These are phyloP conservation scores for Xylariaceae sp. DNA, from an alignment of 2,329 filamentous ascomycete species.

Conservation along the genomic window DNA sequence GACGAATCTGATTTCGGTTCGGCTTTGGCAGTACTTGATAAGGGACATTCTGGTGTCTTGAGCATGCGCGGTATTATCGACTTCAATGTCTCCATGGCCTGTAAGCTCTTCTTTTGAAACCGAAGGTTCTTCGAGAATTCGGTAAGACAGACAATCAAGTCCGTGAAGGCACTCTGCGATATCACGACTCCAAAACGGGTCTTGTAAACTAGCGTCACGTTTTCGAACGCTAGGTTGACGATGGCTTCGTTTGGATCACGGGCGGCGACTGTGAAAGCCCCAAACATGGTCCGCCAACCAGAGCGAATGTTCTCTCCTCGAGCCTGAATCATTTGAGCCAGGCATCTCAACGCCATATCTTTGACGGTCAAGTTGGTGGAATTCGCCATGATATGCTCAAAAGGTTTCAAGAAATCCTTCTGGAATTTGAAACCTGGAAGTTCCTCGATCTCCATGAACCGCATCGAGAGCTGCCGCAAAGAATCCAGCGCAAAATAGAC, in stretches of 20 bases:
- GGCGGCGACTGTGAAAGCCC: slow-evolving; percentile 93
- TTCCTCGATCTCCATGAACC: slow-evolving; percentile 98
- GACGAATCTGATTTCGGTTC: slow-evolving; percentile 41
- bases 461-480: slow-evolving; percentile 91
- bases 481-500: slow-evolving; percentile 98
- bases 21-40: slow-evolving; percentile 54
- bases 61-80: slow-evolving; percentile 93
- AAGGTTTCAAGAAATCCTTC: slow-evolving; percentile 97
- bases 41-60: slow-evolving; percentile 87
- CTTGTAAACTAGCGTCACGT: slow-evolving; percentile 92
- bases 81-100: slow-evolving; percentile 92
- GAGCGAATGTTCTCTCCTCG: slow-evolving; percentile 94
- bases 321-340: slow-evolving; percentile 99
- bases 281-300: slow-evolving; percentile 99
- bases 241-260: slow-evolving; percentile 91
- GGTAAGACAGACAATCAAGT: slow-evolving; percentile 91
- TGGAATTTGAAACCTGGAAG: slow-evolving; percentile 99
- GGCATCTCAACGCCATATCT: slow-evolving; percentile 90
- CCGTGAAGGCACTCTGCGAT: slow-evolving; percentile 92
- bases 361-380: slow-evolving; percentile 89
- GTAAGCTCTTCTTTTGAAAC: slow-evolving; percentile 97
- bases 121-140: slow-evolving; percentile 98
- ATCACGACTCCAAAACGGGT: slow-evolving; percentile 94
- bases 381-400: slow-evolving; percentile 95
- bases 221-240: slow-evolving; percentile 94